Evolutionary conservation across 768 basidiomycete genomes (phyloP).

Genomic region (Psilocybe cyanescens): DNA sequence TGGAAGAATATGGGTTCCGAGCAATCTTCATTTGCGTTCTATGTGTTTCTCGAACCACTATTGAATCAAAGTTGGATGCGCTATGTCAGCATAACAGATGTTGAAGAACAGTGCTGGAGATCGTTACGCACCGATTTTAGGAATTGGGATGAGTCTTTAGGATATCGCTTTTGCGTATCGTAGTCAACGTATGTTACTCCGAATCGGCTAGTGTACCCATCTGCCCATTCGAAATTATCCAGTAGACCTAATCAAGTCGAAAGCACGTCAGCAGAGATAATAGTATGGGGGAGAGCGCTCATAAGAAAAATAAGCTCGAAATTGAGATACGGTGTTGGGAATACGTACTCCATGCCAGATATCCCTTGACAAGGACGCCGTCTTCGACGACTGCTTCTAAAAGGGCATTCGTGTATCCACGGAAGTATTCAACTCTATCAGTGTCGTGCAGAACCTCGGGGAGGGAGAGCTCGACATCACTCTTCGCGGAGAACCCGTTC

Average conservation of each 20-base stretch:
- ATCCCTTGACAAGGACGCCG: constrained; percentile 58
- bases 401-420: constrained; percentile 54
- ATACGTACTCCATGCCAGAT: constrained; percentile 69
- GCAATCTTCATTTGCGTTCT: too few species aligned
- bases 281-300: too few species aligned
- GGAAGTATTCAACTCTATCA: constrained; percentile 68
- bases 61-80: background rate
- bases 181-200: constrained; percentile 75
- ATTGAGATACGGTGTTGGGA: too few species aligned
- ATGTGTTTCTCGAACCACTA: background rate
- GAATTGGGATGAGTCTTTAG: constrained; percentile 63
- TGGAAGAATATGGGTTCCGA: too few species aligned
- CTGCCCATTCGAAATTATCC: constrained; percentile 78
- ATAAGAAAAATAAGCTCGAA: too few species aligned
- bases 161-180: constrained; percentile 61
- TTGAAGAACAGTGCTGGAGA: background rate
- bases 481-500: constrained; percentile 70
- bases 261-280: too few species aligned
- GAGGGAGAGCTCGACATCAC: constrained; percentile 50
- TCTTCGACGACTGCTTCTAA: constrained; percentile 58
- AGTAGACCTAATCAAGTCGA: constrained; percentile 47
- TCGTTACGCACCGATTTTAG: constrained; percentile 36
- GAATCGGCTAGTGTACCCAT: constrained; percentile 69
- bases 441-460: constrained; percentile 53
- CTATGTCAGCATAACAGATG: background rate